A percentile compares a stretch with the other conserved stretches of the same genome.
phyloP scores from a whole-genome alignment of 176 grass and related monocot genomes.

The Avena eriantha region DNA sequence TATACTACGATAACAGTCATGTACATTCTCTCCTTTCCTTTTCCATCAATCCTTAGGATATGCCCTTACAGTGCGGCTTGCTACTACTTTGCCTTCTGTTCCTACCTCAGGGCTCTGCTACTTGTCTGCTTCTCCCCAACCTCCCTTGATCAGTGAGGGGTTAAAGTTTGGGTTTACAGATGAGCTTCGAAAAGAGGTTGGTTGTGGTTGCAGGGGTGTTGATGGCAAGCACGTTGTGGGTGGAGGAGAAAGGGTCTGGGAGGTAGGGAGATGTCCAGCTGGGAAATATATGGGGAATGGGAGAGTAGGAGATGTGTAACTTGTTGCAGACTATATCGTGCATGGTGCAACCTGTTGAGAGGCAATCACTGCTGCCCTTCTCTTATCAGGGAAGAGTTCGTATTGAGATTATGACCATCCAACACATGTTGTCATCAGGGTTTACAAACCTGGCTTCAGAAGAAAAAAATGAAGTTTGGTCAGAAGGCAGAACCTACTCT shows the following conservation, averaged over 20 bases:
- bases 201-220: neutral
- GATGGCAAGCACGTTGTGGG: neutral
- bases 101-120: neutral
- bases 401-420: neutral
- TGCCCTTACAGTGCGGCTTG: neutral
- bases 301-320: neutral
- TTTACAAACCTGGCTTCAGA: neutral
- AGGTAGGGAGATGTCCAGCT: conserved; percentile 1
- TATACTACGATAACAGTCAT: neutral
- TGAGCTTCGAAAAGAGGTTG: neutral
- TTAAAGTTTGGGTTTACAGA: conserved; percentile 18
- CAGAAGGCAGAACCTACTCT: conserved; percentile 2
- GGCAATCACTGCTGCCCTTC: neutral
- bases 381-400: neutral
- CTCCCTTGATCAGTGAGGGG: neutral
- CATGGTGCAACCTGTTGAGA: neutral
- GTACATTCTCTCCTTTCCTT: neutral
- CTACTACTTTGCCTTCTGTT: conserved; percentile 7
- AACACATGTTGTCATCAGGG: neutral
- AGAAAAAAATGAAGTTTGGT: neutral
- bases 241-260: neutral
- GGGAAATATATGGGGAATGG: neutral
- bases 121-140: neutral
- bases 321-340: neutral
- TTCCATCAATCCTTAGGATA: neutral